Evolutionary conservation across 208 protist genomes (phyloP).

Genomic region (Leishmania arabica): DNA sequence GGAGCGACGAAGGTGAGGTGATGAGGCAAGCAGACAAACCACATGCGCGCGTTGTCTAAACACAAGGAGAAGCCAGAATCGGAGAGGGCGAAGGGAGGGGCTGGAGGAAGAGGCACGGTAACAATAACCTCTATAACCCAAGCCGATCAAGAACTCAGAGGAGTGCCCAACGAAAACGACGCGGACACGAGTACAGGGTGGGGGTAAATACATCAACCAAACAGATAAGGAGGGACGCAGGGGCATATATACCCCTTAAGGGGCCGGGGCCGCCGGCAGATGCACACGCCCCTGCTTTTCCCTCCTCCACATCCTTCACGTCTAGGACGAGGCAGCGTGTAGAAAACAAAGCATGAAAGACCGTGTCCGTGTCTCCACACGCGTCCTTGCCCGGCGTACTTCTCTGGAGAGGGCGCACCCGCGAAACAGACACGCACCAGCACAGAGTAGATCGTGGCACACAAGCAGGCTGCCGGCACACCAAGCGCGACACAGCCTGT

Average conservation of each 20-base stretch:
- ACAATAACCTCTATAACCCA: not conserved
- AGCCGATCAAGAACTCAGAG: not conserved
- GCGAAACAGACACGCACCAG: not conserved
- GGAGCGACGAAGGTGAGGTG: not conserved
- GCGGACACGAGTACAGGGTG: not conserved
- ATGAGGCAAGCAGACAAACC: not conserved
- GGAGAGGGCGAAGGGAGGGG: not conserved
- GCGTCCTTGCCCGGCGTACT: not conserved
- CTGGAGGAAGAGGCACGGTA: not conserved
- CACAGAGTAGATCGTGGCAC: not conserved
- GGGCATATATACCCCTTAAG: not conserved
- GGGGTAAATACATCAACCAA: conserved; percentile 1
- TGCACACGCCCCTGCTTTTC: too few relatives aligned
- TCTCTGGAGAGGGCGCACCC: not conserved
- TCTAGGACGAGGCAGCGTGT: too few relatives aligned
- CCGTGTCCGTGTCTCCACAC: not conserved
- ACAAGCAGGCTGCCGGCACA: not conserved
- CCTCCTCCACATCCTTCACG: too few relatives aligned
- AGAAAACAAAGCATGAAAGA: not conserved
- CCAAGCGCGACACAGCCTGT: not conserved
- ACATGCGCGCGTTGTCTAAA: not conserved
- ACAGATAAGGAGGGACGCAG: not conserved
- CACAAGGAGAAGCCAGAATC: not conserved
- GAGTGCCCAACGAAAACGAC: not conserved
- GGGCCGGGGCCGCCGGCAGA: too few relatives aligned